These are phyloP conservation scores for Musa troglodytarum DNA, from an alignment of 176 grass and related monocot genomes.

Conservation along the genomic window DNA sequence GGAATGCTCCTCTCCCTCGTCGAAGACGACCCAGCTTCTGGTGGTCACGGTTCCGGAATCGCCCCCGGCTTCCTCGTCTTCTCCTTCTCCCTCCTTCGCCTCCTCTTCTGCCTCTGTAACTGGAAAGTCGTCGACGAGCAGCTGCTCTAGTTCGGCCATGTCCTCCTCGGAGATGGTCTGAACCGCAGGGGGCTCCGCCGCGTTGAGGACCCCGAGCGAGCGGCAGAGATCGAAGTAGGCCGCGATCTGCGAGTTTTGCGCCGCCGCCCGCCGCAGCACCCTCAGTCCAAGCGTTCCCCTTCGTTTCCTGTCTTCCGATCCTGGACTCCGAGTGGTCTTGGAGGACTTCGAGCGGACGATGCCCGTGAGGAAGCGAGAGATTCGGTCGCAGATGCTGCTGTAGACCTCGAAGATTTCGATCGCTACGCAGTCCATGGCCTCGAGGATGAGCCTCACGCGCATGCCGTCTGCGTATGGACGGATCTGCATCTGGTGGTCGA, in stretches of 20 bases:
- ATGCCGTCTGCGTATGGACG: slow-evolving; percentile 69
- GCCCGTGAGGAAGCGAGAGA: slow-evolving; percentile 53
- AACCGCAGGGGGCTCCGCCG: slow-evolving; percentile 23
- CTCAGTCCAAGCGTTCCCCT: background rate
- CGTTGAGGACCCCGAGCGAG: slow-evolving; percentile 33
- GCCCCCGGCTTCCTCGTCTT: background rate
- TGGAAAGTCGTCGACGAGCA: slow-evolving; percentile 26
- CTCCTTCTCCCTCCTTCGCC: background rate
- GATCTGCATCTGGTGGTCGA: slow-evolving; percentile 72
- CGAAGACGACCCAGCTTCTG: background rate
- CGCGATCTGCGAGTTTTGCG: slow-evolving; percentile 26
- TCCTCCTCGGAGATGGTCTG: slow-evolving; percentile 44
- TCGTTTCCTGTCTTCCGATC: background rate
- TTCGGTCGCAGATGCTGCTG: slow-evolving; percentile 68
- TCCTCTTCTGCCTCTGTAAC: background rate
- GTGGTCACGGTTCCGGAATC: background rate
- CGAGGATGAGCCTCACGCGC: slow-evolving; percentile 53
- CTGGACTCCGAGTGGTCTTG: background rate
- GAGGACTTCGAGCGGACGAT: slow-evolving; percentile 27
- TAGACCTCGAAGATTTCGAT: slow-evolving; percentile 95
- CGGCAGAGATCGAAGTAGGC: slow-evolving; percentile 40
- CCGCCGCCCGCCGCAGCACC: slow-evolving; percentile 16
- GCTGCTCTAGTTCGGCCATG: slow-evolving; percentile 61
- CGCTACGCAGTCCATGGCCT: slow-evolving; percentile 76
- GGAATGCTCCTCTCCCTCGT: background rate